Percentiles rank a stretch among this genome's conserved stretches.
phyloP scores from a whole-genome alignment of 2,329 filamentous ascomycete genomes.

The Berkeleyomyces rouxiae region DNA sequence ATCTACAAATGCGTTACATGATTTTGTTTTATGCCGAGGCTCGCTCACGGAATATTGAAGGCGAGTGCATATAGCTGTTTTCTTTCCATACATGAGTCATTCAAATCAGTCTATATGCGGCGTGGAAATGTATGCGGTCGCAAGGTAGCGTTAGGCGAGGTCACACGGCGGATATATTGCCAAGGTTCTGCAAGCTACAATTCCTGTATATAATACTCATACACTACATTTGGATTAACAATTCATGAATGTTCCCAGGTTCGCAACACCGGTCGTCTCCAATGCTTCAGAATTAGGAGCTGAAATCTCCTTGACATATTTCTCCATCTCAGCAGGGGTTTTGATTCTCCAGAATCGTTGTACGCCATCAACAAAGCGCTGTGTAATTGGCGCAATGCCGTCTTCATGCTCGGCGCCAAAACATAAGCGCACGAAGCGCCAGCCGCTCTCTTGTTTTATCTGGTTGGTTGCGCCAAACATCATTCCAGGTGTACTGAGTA shows the following conservation, averaged over 20 bases:
- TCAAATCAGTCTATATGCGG: too few species aligned
- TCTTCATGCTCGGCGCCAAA: slow-evolving; percentile 71
- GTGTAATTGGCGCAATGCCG: slow-evolving; percentile 43
- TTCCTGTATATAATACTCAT: background rate
- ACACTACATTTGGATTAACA: slow-evolving; percentile 16
- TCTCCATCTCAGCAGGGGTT: slow-evolving; percentile 47
- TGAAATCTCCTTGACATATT: slow-evolving; percentile 29
- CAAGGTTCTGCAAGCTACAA: too few species aligned
- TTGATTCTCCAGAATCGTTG: slow-evolving; percentile 64
- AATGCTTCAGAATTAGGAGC: slow-evolving; percentile 10
- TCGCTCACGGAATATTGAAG: too few species aligned
- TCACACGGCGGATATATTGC: too few species aligned
- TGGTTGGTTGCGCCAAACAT: slow-evolving; percentile 56
- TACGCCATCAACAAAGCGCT: slow-evolving; percentile 51
- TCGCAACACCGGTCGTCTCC: slow-evolving; percentile 16
- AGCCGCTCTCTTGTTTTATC: slow-evolving; percentile 41
- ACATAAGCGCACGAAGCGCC: slow-evolving; percentile 61
- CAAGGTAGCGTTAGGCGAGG: too few species aligned
- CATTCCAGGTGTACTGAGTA: slow-evolving; percentile 52
- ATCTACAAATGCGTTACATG: too few species aligned
- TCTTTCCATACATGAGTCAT: too few species aligned
- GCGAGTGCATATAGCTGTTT: too few species aligned
- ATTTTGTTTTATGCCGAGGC: too few species aligned
- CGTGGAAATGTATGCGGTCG: too few species aligned
- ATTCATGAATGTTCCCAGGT: slow-evolving; percentile 20